Evolutionary conservation across 75 land plant species (phyloP).

Genomic region (Adiantum capillusveneris): DNA sequence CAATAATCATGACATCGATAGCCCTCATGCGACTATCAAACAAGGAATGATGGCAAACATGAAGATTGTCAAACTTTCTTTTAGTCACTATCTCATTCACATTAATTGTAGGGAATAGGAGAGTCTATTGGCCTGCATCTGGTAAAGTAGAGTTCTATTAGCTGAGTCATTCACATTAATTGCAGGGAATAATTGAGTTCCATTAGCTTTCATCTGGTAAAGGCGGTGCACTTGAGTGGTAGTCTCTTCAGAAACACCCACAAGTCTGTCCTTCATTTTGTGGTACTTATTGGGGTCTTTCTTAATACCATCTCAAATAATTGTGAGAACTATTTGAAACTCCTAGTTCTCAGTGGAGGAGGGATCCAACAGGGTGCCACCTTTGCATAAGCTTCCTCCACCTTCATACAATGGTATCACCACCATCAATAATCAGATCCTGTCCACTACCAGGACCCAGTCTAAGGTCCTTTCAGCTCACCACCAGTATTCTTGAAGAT

Average conservation of each 20-base stretch:
- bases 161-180: slow-evolving; percentile 87
- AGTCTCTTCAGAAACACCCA: slow-evolving; percentile 91
- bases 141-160: too few species aligned
- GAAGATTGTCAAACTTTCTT: slow-evolving; percentile 93
- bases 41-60: slow-evolving; percentile 79
- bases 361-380: slow-evolving; percentile 72
- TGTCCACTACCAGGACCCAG: slow-evolving; percentile 85
- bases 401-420: slow-evolving; percentile 93
- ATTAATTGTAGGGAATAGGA: slow-evolving; percentile 79
- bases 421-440: slow-evolving; percentile 90
- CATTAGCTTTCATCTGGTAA: slow-evolving; percentile 79
- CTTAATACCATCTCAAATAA: slow-evolving; percentile 54
- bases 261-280: slow-evolving; percentile 79
- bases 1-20: slow-evolving; percentile 71
- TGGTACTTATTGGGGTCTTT: slow-evolving; percentile 61
- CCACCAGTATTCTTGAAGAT: slow-evolving; percentile 96
- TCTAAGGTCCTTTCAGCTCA: slow-evolving; percentile 89
- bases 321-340: slow-evolving; percentile 62
- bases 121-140: slow-evolving; percentile 71
- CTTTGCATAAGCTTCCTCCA: slow-evolving; percentile 72
- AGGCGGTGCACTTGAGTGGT: slow-evolving; percentile 85
- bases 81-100: slow-evolving; percentile 93
- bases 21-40: slow-evolving; percentile 78
- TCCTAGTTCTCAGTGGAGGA: slow-evolving; percentile 67
- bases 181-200: slow-evolving; percentile 69